Evolutionary conservation across 495 filamentous ascomycete genomes (phyloP).

Genomic region (Aspergillus carlsbadensis): DNA sequence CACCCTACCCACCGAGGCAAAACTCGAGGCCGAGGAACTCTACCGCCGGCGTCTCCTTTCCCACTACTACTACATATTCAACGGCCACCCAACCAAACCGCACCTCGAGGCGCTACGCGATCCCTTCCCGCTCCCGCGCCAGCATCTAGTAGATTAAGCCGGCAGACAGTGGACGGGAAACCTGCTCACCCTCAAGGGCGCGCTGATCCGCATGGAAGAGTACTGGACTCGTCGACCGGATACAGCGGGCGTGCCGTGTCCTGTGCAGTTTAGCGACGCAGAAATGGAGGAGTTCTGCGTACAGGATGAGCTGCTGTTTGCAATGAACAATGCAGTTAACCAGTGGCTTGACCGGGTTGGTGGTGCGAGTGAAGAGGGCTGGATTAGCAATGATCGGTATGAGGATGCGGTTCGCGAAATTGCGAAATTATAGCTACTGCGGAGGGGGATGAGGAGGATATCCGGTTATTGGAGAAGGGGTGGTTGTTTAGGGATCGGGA

Average conservation of each 20-base stretch:
- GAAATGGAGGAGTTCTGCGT: slow-evolving; percentile 12
- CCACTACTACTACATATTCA: slow-evolving; percentile 21
- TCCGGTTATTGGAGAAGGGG: slow-evolving; percentile 14
- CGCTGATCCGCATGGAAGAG: slow-evolving; percentile 11
- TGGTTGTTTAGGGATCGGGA: slow-evolving; percentile 20
- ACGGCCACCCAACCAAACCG: slow-evolving; percentile 13
- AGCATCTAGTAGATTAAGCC: slow-evolving; percentile 11
- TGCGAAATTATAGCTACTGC: slow-evolving; percentile 12
- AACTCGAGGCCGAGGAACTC: slow-evolving; percentile 20
- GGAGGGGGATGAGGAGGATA: slow-evolving; percentile 20
- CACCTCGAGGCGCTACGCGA: slow-evolving; percentile 14
- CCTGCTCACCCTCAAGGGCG: slow-evolving; percentile 11
- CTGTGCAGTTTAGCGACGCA: slow-evolving; percentile 8
- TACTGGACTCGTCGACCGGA: slow-evolving; percentile 9
- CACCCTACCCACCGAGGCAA: slow-evolving; percentile 16
- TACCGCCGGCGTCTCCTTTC: slow-evolving; percentile 24
- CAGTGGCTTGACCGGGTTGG: slow-evolving; percentile 18
- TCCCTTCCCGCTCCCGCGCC: slow-evolving; percentile 7
- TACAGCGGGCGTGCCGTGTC: slow-evolving; percentile 10
- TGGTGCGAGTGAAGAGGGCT: slow-evolving; percentile 17
- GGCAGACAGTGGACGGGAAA: slow-evolving; percentile 17
- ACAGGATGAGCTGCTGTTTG: slow-evolving; percentile 16
- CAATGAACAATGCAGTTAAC: slow-evolving; percentile 10
- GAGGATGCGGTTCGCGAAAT: slow-evolving; percentile 14
- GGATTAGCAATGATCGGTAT: slow-evolving; percentile 19